Evolutionary conservation across 768 basidiomycete species (phyloP).

Genomic region (Russula griseocarnosa): DNA sequence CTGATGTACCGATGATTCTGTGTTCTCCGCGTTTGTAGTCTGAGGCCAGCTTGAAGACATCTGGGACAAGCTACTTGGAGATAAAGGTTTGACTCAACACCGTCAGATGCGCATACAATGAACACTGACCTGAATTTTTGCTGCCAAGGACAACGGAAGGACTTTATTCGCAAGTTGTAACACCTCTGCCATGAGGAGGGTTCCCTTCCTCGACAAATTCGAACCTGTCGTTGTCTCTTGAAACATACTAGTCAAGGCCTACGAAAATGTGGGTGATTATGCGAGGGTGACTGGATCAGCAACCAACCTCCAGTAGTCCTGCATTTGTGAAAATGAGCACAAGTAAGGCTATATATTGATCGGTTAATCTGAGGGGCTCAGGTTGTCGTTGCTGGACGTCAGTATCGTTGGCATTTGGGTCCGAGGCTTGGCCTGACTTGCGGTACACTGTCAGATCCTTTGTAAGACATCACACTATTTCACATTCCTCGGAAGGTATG

Average conservation of each 20-base stretch:
- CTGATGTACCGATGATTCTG: conserved; percentile 77
- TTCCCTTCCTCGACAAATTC: conserved; percentile 83
- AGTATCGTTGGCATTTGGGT: conserved; percentile 29
- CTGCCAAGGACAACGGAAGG: conserved; percentile 75
- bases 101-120: not conserved
- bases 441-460: conserved; percentile 52
- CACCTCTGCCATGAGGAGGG: conserved; percentile 85
- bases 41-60: conserved; percentile 79
- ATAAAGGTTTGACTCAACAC: conserved; percentile 4
- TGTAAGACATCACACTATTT: not conserved
- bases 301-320: conserved; percentile 78
- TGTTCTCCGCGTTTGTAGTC: conserved; percentile 74
- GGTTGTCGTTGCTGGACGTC: conserved; percentile 37
- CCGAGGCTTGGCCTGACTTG: conserved; percentile 24
- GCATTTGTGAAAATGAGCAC: conserved; percentile 81
- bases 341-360: conserved; percentile 87
- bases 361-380: conserved; percentile 76
- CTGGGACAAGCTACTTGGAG: conserved; percentile 63
- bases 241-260: conserved; percentile 84
- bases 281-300: conserved; percentile 3
- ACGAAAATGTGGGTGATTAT: conserved; percentile 1
- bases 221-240: conserved; percentile 73
- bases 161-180: conserved; percentile 85
- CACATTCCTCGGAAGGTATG: not conserved
- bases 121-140: conserved; percentile 68